A percentile compares a stretch with the other conserved stretches of the same genome.
phyloP scores from a whole-genome alignment of 306 rosid genomes.

The Cucurbita pepo region DNA sequence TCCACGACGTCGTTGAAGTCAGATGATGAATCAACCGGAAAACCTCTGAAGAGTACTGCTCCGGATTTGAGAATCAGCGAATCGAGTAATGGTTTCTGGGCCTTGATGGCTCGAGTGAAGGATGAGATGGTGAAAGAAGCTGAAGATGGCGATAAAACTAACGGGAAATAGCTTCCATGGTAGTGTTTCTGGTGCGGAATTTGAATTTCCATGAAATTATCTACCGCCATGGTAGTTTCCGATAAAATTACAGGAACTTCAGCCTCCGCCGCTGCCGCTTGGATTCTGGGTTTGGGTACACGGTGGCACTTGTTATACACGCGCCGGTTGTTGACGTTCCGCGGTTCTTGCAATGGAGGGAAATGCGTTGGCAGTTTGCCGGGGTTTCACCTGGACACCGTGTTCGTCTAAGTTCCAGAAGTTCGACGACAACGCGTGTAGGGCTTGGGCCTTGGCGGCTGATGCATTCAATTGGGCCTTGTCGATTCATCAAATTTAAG shows the following conservation, averaged over 20 bases:
- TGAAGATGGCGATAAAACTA: constrained; percentile 18
- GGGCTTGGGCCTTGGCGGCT: neutral
- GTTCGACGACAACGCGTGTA: neutral
- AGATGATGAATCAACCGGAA: constrained; percentile 39
- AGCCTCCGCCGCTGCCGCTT: neutral
- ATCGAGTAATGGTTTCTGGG: constrained; percentile 28
- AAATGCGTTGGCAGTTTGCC: neutral
- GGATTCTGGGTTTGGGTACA: neutral
- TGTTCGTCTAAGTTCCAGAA: neutral
- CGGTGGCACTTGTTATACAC: neutral
- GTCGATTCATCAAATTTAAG: too few relatives aligned
- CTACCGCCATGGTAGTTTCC: constrained; percentile 5
- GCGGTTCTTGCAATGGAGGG: neutral
- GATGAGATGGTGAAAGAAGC: constrained; percentile 5
- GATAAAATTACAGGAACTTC: too few relatives aligned
- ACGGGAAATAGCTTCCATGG: constrained; percentile 39
- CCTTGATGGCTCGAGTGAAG: constrained; percentile 25
- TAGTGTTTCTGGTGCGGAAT: constrained; percentile 41
- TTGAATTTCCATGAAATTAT: constrained; percentile 25
- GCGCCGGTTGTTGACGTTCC: neutral
- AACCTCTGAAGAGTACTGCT: constrained; percentile 50
- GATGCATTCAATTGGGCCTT: neutral
- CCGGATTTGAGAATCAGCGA: constrained; percentile 45
- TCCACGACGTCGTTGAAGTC: constrained; percentile 69
- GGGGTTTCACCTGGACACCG: neutral